A percentile compares a stretch with the other conserved stretches of the same genome.
Evolutionary conservation across 495 filamentous ascomycete species (phyloP).

Genomic region (Chaetomium cochliodes): DNA sequence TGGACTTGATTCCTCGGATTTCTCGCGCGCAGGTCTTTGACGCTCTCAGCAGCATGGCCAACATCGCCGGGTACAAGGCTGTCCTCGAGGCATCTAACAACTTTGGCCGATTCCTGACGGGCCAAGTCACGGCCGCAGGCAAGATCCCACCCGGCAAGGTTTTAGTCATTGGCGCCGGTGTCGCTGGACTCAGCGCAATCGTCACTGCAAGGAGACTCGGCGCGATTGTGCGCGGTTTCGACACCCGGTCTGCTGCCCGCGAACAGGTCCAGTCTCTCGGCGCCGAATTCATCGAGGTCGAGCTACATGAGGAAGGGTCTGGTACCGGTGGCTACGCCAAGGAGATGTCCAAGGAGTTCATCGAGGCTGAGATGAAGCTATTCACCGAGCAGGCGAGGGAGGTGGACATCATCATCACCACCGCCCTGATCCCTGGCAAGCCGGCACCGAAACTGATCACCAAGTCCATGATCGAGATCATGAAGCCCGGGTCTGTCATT

Average conservation of each 20-base stretch:
- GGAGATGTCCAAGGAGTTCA: slow-evolving; percentile 86
- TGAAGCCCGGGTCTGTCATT: slow-evolving; percentile 79
- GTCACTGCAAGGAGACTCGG: slow-evolving; percentile 74
- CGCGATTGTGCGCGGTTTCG: slow-evolving; percentile 81
- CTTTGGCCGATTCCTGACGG: slow-evolving; percentile 78
- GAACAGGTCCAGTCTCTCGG: slow-evolving; percentile 84
- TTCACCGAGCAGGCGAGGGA: slow-evolving; percentile 78
- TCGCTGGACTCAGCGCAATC: slow-evolving; percentile 79
- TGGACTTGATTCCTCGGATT: slow-evolving; percentile 82
- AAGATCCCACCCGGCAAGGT: slow-evolving; percentile 82
- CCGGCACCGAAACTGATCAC: slow-evolving; percentile 76
- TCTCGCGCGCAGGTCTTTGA: slow-evolving; percentile 80
- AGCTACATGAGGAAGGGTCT: slow-evolving; percentile 78
- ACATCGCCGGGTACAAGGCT: slow-evolving; percentile 84
- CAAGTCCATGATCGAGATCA: slow-evolving; percentile 69
- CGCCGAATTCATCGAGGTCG: slow-evolving; percentile 80
- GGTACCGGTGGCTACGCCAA: slow-evolving; percentile 81
- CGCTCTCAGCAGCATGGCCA: slow-evolving; percentile 80
- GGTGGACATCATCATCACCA: slow-evolving; percentile 86
- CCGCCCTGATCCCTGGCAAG: slow-evolving; percentile 74
- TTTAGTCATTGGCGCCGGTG: slow-evolving; percentile 77
- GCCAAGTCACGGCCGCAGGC: slow-evolving; percentile 79
- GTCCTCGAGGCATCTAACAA: slow-evolving; percentile 79
- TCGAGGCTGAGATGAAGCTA: slow-evolving; percentile 82
- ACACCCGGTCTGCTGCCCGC: slow-evolving; percentile 72